phyloP scores from a whole-genome alignment of 495 filamentous ascomycete species.

The Lasiosphaeria miniovina region DNA sequence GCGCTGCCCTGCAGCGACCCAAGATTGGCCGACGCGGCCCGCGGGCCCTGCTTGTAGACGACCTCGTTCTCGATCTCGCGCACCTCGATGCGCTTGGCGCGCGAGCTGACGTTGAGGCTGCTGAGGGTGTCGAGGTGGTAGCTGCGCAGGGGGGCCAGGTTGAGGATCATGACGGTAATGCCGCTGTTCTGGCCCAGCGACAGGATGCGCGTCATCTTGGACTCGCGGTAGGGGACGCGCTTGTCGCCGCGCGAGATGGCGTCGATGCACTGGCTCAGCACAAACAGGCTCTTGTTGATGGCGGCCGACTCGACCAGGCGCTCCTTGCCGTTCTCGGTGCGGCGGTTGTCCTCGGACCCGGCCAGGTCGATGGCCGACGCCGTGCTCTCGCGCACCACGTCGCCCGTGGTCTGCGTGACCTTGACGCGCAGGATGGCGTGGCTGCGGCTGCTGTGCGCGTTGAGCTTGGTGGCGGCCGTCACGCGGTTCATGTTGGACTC shows the following conservation, averaged over 20 bases:
- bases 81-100: constrained; percentile 95
- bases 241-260: constrained; percentile 69
- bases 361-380: constrained; percentile 95
- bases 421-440: constrained; percentile 94
- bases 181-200: constrained; percentile 94
- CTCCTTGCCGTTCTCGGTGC: constrained; percentile 93
- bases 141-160: constrained; percentile 78
- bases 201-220: constrained; percentile 95
- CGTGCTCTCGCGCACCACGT: constrained; percentile 71
- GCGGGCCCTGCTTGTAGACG: constrained; percentile 69
- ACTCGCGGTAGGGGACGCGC: constrained; percentile 89
- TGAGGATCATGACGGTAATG: constrained; percentile 93
- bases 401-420: constrained; percentile 68
- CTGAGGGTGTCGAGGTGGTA: constrained; percentile 94
- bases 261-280: constrained; percentile 92
- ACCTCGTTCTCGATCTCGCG: constrained; percentile 92
- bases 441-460: constrained; percentile 88
- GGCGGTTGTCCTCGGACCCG: constrained; percentile 91
- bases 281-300: constrained; percentile 97
- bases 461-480: constrained; percentile 91
- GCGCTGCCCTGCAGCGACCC: constrained; percentile 43
- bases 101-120: constrained; percentile 90
- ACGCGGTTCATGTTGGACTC: constrained; percentile 91
- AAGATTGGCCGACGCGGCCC: constrained; percentile 39
- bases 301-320: constrained; percentile 92